Conservation (phyloP, 2,329 filamentous ascomycete genomes). For the Epichloe uncinata region DNA sequence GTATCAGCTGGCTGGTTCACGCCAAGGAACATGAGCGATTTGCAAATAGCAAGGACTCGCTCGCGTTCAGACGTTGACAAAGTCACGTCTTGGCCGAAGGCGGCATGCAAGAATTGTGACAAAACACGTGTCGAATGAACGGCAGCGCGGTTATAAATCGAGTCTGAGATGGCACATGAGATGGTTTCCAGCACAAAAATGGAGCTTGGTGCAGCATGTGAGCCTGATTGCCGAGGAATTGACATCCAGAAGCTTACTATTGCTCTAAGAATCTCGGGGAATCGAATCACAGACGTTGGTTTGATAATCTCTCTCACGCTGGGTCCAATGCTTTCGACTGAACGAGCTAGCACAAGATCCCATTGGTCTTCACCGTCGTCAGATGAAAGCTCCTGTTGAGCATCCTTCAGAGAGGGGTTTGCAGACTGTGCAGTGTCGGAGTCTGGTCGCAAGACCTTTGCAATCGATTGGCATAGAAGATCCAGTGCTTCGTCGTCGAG, state of each 20-base stretch:
- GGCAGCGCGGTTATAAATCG: conserved; percentile 54
- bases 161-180: conserved; percentile 41
- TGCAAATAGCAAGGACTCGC: conserved; percentile 53
- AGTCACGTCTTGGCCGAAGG: conserved; percentile 39
- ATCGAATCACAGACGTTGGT: conserved; percentile 39
- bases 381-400: conserved; percentile 9
- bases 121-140: conserved; percentile 62
- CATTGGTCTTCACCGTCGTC: conserved; percentile 21
- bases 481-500: conserved; percentile 65
- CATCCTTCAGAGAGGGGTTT: conserved; percentile 6
- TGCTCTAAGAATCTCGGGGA: conserved; percentile 49
- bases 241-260: conserved; percentile 52
- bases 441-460: conserved; percentile 22
- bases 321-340: conserved; percentile 23
- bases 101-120: conserved; percentile 49
- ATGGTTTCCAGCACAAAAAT: conserved; percentile 55
- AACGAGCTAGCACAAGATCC: conserved; percentile 24
- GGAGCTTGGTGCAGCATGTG: conserved; percentile 37
- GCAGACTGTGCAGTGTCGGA: conserved; percentile 9
- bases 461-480: conserved; percentile 47
- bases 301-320: conserved; percentile 36
- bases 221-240: conserved; percentile 35
- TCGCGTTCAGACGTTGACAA: conserved; percentile 42
- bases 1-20: conserved; percentile 73
- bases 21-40: conserved; percentile 58